phyloP scores from a whole-genome alignment of 2,329 filamentous ascomycete genomes.

The Fusarium virguliforme region DNA sequence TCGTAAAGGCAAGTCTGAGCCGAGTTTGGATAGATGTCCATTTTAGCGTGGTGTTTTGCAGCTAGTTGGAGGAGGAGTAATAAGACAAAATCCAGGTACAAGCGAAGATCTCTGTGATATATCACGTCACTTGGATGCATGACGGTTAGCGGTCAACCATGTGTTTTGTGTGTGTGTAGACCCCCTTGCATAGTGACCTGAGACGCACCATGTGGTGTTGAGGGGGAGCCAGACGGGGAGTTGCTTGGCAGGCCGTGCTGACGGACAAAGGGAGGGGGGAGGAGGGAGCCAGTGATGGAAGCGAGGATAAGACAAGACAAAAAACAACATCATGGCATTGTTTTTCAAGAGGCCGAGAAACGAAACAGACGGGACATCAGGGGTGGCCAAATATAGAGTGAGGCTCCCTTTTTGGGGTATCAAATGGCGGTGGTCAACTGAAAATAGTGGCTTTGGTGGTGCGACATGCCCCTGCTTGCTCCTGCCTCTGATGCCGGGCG shows the following conservation, averaged over 20 bases:
- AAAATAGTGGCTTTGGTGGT: conserved; percentile 40
- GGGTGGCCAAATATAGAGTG: conserved; percentile 35
- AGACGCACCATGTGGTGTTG: conserved; percentile 40
- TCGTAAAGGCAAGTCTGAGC: conserved; percentile 79
- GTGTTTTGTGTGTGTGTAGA: not conserved
- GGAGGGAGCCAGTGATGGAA: not conserved
- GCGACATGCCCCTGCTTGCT: conserved; percentile 47
- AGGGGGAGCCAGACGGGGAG: conserved; percentile 6
- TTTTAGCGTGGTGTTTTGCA: conserved; percentile 6
- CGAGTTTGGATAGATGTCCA: conserved; percentile 36
- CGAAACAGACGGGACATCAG: conserved; percentile 13
- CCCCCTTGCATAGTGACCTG: conserved; percentile 26
- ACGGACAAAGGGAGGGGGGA: conserved; percentile 23
- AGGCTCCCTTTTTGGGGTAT: conserved; percentile 12
- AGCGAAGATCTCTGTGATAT: conserved; percentile 1
- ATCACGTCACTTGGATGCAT: conserved; percentile 26
- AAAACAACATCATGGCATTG: conserved; percentile 15
- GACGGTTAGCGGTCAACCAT: conserved; percentile 15
- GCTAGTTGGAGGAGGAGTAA: conserved; percentile 4
- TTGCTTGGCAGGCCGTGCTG: conserved; percentile 8
- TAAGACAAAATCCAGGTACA: conserved; percentile 4
- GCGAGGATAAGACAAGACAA: conserved; percentile 11
- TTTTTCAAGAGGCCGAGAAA: conserved; percentile 2
- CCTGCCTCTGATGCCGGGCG: conserved; percentile 14
- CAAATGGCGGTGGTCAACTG: conserved; percentile 41